Base-by-base conservation (phyloP, 139 green algal species). In the Spirogloea muscicola region DNA sequence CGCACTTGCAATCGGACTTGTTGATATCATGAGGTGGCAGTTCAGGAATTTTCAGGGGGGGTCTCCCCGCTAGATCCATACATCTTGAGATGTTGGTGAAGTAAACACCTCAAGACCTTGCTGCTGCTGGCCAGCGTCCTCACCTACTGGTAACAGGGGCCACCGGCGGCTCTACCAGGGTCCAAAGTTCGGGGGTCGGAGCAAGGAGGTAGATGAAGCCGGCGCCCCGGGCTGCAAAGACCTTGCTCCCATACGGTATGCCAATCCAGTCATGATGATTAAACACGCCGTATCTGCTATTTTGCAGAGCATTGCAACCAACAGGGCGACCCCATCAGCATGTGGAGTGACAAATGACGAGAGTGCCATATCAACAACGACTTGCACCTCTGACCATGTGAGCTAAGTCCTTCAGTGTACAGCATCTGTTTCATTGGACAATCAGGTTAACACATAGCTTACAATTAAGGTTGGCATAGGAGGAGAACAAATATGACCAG, bases 141-240 rank as follows among this genome's bases (percentile, higher is more conserved):
- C n/a, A n/a, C n/a, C n/a, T n/a, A n/a, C n/a, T n/a, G n/a, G n/a
- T n/a, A n/a, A n/a, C n/a, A n/a, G n/a, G n/a, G n/a, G n/a, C n/a
- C n/a, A n/a, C n/a, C n/a, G n/a, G n/a, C n/a, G n/a, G n/a, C n/a
- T 27, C 16, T 25, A 77, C 68, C 44, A 73, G 72, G 34, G 74
- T 82, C 74, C 74, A 82, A 27, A 82, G 42, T 40, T 80, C 74
- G 16, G 74, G 68, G 13, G 65, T 74, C 10, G 74, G 74, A 9
- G 68, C 68, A 1, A 82, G 57, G 36, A 82, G 74, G 46, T 80
- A 59, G n/a, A 82, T n/a, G 33, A 77, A 82, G 46, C 68, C 68
- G 13, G 43, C 29, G 10, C 67, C 67, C 55, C 49, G 42, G 36
- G 41, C 58, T 3, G 18, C 69, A 6, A n/a, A 77, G 33, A 79